Evolutionary conservation across 2,329 filamentous ascomycete genomes (phyloP).

Genomic region (Fusarium veterinarium): DNA sequence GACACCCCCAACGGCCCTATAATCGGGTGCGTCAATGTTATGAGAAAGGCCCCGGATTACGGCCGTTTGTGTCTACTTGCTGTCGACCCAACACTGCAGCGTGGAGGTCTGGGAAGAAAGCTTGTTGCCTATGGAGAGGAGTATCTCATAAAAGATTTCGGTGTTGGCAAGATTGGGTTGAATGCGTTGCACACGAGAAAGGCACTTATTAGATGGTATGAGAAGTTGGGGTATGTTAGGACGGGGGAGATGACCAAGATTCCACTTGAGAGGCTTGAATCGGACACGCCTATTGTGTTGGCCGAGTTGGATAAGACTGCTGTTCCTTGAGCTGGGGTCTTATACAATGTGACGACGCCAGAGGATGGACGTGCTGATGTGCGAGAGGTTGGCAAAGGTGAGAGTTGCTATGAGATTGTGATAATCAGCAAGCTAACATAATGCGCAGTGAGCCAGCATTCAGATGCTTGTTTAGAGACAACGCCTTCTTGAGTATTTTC

Average conservation of each 20-base stretch:
- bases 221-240: slow-evolving; percentile 47
- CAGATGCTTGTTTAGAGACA: not conserved
- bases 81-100: slow-evolving; percentile 48
- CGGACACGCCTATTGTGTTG: slow-evolving; percentile 48
- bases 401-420: not conserved
- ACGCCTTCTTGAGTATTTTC: too few species aligned
- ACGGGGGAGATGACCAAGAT: slow-evolving; percentile 51
- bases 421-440: not conserved
- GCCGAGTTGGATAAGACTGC: slow-evolving; percentile 50
- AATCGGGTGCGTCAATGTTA: slow-evolving; percentile 46
- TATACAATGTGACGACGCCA: not conserved
- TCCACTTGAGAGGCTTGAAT: slow-evolving; percentile 39
- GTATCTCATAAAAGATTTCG: slow-evolving; percentile 46
- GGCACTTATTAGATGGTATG: slow-evolving; percentile 52
- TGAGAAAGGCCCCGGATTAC: slow-evolving; percentile 35
- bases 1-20: slow-evolving; percentile 20
- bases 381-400: not conserved
- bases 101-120: slow-evolving; percentile 48
- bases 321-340: not conserved
- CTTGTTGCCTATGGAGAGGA: slow-evolving; percentile 49
- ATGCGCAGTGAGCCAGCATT: not conserved
- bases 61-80: slow-evolving; percentile 52
- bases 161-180: slow-evolving; percentile 44
- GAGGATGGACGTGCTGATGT: not conserved
- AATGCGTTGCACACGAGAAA: slow-evolving; percentile 50